Percentiles rank a stretch among this genome's conserved stretches.
Conservation (phyloP, 805 yeast species). For the Wickerhamomyces sydowiorum region DNA sequence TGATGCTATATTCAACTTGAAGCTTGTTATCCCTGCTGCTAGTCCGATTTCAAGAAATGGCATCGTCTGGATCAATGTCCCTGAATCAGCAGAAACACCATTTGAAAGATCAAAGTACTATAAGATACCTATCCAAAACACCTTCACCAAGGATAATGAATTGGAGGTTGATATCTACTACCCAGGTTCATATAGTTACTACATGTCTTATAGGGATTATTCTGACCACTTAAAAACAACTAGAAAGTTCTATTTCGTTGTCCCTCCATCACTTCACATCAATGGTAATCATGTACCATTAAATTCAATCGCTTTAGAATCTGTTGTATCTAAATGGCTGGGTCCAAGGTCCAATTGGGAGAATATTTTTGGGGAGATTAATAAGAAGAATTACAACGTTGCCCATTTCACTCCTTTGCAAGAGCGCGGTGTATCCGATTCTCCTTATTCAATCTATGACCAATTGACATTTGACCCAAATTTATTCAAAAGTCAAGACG, state of each 20-base stretch:
- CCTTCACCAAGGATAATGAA: slow-evolving; percentile 58
- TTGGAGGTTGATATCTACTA: slow-evolving; percentile 54
- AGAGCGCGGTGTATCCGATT: slow-evolving; percentile 80
- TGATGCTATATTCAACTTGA: slow-evolving; percentile 42
- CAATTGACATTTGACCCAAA: slow-evolving; percentile 72
- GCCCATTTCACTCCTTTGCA: slow-evolving; percentile 94
- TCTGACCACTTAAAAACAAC: slow-evolving; percentile 40
- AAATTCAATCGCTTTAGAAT: slow-evolving; percentile 75
- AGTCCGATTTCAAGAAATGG: slow-evolving; percentile 69
- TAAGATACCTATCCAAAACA: slow-evolving; percentile 42
- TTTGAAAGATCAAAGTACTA: slow-evolving; percentile 57
- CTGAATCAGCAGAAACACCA: slow-evolving; percentile 32
- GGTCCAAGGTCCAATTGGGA: slow-evolving; percentile 70
- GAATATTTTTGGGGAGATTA: slow-evolving; percentile 50
- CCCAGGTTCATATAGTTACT: slow-evolving; percentile 81
- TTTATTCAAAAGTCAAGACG: slow-evolving; percentile 49
- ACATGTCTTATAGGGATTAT: slow-evolving; percentile 47
- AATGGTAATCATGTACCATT: slow-evolving; percentile 56
- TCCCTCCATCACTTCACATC: slow-evolving; percentile 67
- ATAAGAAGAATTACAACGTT: slow-evolving; percentile 86
- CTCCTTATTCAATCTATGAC: slow-evolving; percentile 90
- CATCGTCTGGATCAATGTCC: slow-evolving; percentile 67
- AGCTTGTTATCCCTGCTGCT: slow-evolving; percentile 69
- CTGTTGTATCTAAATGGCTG: slow-evolving; percentile 89
- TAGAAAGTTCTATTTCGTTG: slow-evolving; percentile 64